phyloP scores from a whole-genome alignment of 768 basidiomycete species.

The Boletus rex-veris region DNA sequence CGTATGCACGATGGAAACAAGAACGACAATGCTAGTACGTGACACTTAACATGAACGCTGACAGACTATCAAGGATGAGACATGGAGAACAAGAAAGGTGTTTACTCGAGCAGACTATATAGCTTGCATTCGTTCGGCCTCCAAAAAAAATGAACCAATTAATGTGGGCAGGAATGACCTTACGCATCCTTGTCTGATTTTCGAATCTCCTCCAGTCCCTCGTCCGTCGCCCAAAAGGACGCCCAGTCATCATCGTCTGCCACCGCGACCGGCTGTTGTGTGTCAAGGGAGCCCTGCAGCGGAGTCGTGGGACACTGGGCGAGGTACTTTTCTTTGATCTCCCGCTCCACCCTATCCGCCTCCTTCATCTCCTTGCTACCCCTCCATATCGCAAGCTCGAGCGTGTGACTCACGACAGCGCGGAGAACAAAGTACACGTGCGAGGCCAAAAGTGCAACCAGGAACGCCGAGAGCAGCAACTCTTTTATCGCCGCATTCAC shows the following conservation, averaged over 20 bases:
- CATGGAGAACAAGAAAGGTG: background rate
- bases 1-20: background rate
- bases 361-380: conserved; percentile 64
- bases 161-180: background rate
- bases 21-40: background rate
- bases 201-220: conserved; percentile 69
- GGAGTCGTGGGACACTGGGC: conserved; percentile 15
- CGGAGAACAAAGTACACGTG: conserved; percentile 80
- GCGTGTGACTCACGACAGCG: conserved; percentile 57
- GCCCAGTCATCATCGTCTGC: conserved; percentile 27
- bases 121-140: background rate
- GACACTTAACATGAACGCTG: background rate
- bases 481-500: conserved; percentile 41
- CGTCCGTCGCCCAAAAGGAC: conserved; percentile 68
- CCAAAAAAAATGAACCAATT: background rate
- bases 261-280: background rate
- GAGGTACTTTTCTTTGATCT: conserved; percentile 45
- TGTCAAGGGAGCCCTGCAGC: background rate
- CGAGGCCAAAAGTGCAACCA: conserved; percentile 78
- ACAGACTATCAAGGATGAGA: background rate
- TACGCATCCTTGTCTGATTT: conserved; percentile 60
- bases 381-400: conserved; percentile 76
- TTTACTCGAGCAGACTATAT: background rate
- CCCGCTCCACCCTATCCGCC: conserved; percentile 52
- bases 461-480: conserved; percentile 57